Conservation (phyloP, 768 basidiomycete species). For the Boletus fagicola region DNA sequence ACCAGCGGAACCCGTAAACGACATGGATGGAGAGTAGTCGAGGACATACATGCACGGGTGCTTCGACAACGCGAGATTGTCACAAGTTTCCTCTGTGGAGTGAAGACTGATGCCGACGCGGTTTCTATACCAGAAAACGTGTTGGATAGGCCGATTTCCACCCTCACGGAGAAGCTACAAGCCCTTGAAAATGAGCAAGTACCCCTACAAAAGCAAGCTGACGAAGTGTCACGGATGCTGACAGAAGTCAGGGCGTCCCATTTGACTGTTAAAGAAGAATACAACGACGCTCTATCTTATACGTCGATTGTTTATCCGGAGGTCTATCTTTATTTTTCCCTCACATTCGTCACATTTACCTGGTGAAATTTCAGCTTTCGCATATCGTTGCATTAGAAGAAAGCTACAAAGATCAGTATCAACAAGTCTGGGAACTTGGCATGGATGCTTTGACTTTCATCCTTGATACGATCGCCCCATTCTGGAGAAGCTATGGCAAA, state of each 20-base stretch:
- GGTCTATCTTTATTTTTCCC: constrained; percentile 38
- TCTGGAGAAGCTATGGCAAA: constrained; percentile 81
- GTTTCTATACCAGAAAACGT: constrained; percentile 37
- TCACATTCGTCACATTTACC: constrained; percentile 1
- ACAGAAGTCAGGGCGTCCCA: constrained; percentile 56
- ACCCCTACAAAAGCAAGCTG: constrained; percentile 45
- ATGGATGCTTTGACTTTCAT: constrained; percentile 75
- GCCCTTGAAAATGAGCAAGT: constrained; percentile 48
- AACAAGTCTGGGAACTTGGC: constrained; percentile 78
- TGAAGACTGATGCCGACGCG: constrained; percentile 1
- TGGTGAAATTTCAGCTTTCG: constrained; percentile 49
- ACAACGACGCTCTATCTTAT: constrained; percentile 61
- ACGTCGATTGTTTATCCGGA: constrained; percentile 80
- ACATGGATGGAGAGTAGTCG: constrained; percentile 69
- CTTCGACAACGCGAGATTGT: constrained; percentile 58
- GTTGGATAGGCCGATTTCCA: constrained; percentile 52
- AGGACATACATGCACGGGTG: constrained; percentile 68
- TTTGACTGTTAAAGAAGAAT: constrained; percentile 55
- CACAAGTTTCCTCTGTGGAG: constrained; percentile 41
- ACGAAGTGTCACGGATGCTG: constrained; percentile 49
- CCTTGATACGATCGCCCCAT: constrained; percentile 72
- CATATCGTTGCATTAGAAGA: constrained; percentile 70
- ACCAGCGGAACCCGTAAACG: constrained; percentile 60
- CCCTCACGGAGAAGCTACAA: constrained; percentile 49
- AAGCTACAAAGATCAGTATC: constrained; percentile 76